Evolutionary conservation across 495 filamentous ascomycete genomes (phyloP).

Genomic region (Entonaema liquescens): DNA sequence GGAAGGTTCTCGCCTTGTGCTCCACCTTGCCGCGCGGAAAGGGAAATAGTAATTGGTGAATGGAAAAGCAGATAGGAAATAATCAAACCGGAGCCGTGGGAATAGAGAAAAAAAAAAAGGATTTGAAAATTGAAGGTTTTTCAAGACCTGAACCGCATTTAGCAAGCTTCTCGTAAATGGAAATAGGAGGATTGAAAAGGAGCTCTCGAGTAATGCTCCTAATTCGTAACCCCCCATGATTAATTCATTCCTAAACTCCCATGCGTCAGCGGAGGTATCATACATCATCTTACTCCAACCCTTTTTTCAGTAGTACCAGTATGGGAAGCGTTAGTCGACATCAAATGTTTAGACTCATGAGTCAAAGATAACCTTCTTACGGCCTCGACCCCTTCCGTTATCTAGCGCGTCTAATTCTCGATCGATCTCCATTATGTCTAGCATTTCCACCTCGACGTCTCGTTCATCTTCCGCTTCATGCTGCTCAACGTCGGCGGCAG

Average conservation of each 20-base stretch:
- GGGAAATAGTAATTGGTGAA: background rate
- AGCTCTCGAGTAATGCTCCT: slow-evolving; percentile 29
- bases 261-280: slow-evolving; percentile 47
- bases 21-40: slow-evolving; percentile 67
- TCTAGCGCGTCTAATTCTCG: slow-evolving; percentile 60
- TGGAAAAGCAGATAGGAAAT: background rate
- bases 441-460: slow-evolving; percentile 61
- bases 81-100: background rate
- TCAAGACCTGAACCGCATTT: background rate
- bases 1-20: slow-evolving; percentile 71
- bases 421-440: slow-evolving; percentile 66
- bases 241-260: slow-evolving; percentile 23
- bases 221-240: slow-evolving; percentile 10
- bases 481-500: slow-evolving; percentile 55
- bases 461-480: slow-evolving; percentile 55
- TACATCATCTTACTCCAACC: slow-evolving; percentile 41
- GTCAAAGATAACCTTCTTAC: slow-evolving; percentile 61
- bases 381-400: slow-evolving; percentile 50
- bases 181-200: slow-evolving; percentile 9
- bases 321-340: background rate
- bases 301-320: background rate
- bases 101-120: background rate
- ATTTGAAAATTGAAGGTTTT: background rate
- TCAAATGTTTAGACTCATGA: slow-evolving; percentile 15
- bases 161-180: background rate